These are phyloP conservation scores for Myriosclerotinia curreyana DNA, from an alignment of 2,329 filamentous ascomycete species.

Conservation along the genomic window DNA sequence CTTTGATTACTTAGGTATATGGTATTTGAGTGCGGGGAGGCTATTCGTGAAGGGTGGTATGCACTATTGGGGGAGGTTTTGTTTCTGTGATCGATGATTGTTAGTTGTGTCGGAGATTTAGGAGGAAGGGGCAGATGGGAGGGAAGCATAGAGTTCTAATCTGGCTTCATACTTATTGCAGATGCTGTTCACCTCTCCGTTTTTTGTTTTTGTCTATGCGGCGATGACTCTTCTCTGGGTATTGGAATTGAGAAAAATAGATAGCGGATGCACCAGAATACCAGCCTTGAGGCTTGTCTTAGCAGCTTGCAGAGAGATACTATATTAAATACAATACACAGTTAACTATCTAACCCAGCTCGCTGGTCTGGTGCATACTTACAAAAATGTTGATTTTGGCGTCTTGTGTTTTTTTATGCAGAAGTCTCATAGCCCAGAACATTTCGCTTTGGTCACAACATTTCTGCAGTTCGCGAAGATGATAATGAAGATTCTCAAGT, in stretches of 20 bases:
- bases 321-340: neutral
- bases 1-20: neutral
- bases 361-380: neutral
- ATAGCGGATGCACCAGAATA: neutral
- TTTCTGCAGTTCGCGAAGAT: too few relatives aligned
- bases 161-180: neutral
- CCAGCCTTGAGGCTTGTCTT: neutral
- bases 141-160: neutral
- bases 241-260: too few relatives aligned
- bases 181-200: neutral
- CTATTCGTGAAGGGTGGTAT: neutral
- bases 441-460: too few relatives aligned
- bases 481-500: too few relatives aligned
- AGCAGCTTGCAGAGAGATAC: neutral
- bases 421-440: neutral
- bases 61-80: neutral
- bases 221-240: neutral
- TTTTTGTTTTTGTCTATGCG: neutral
- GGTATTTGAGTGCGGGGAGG: neutral
- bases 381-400: neutral
- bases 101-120: neutral
- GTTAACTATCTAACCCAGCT: neutral
- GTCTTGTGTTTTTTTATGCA: slow-evolving; percentile 9
- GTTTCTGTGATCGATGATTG: neutral
- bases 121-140: too few relatives aligned